Evolutionary conservation across 192 early-diverging fungal genomes (phyloP).

Genomic region (Coemansia sp.): DNA sequence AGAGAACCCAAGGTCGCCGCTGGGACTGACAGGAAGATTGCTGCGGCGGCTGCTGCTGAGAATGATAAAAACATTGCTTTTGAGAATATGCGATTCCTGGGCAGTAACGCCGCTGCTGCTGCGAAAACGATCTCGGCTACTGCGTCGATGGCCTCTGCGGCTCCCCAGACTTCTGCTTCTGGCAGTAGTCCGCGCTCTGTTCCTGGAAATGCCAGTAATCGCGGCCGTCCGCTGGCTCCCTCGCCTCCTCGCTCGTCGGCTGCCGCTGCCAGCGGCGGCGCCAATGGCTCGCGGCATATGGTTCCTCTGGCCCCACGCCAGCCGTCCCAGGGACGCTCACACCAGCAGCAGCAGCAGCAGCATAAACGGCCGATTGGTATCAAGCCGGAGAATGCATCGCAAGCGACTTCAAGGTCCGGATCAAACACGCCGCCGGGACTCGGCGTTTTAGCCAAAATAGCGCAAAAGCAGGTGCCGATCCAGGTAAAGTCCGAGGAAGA

Average conservation of each 20-base stretch:
- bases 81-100: no score
- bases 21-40: background rate
- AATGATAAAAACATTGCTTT: conserved; percentile 14
- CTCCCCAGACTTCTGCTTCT: background rate
- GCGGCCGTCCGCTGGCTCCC: conserved; percentile 1
- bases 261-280: background rate
- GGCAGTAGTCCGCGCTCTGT: background rate
- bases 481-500: conserved; percentile 13
- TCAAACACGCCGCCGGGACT: conserved; percentile 36
- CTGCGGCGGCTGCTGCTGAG: conserved; percentile 11
- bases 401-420: conserved; percentile 16
- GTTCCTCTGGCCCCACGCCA: conserved; percentile 24
- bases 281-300: background rate
- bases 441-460: conserved; percentile 41
- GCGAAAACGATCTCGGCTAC: conserved; percentile 5
- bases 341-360: conserved; percentile 11
- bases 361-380: background rate
- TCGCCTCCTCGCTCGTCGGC: background rate
- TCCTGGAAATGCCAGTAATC: background rate
- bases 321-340: no score
- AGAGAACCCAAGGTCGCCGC: no score
- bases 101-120: conserved; percentile 32
- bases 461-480: conserved; percentile 39
- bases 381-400: background rate
- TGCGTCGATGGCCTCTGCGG: conserved; percentile 4